phyloP scores from a whole-genome alignment of 768 basidiomycete genomes.

The Lactarius psammicola region DNA sequence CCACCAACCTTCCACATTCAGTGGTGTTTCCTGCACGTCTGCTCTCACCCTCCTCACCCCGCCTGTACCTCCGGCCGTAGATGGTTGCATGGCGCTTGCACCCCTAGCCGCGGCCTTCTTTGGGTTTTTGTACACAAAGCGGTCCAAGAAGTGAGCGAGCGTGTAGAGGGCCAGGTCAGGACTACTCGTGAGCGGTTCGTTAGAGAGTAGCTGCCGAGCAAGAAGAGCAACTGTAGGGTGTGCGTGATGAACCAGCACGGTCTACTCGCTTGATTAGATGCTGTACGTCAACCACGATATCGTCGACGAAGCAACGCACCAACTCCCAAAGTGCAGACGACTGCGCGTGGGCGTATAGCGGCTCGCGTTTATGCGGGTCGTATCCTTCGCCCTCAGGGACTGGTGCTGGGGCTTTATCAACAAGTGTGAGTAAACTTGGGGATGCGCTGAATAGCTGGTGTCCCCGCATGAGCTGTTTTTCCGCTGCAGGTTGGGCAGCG shows the following conservation, averaged over 20 bases:
- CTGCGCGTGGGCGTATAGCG: slow-evolving; percentile 79
- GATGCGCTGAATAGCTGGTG: slow-evolving; percentile 50
- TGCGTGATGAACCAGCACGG: slow-evolving; percentile 78
- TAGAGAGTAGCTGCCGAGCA: slow-evolving; percentile 73
- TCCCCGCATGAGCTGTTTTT: neutral
- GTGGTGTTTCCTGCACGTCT: slow-evolving; percentile 47
- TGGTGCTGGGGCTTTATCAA: slow-evolving; percentile 28
- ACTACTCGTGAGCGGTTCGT: slow-evolving; percentile 72
- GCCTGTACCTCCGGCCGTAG: slow-evolving; percentile 58
- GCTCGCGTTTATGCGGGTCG: slow-evolving; percentile 88
- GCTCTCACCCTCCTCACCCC: slow-evolving; percentile 73
- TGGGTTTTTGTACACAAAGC: slow-evolving; percentile 96
- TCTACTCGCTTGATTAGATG: slow-evolving; percentile 41
- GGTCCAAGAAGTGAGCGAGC: slow-evolving; percentile 91
- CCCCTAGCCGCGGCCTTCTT: slow-evolving; percentile 74
- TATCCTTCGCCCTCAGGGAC: slow-evolving; percentile 44
- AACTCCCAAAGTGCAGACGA: slow-evolving; percentile 87
- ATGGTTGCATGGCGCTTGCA: slow-evolving; percentile 95
- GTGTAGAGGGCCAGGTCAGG: slow-evolving; percentile 92
- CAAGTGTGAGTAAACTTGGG: slow-evolving; percentile 46
- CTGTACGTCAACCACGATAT: neutral
- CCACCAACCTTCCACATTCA: slow-evolving; percentile 80
- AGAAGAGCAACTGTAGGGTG: slow-evolving; percentile 90
- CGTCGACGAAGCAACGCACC: slow-evolving; percentile 44
- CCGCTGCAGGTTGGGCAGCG: neutral